These are phyloP conservation scores for Pleomassaria siparia DNA, from an alignment of 2,329 filamentous ascomycete genomes.

Conservation along the genomic window DNA sequence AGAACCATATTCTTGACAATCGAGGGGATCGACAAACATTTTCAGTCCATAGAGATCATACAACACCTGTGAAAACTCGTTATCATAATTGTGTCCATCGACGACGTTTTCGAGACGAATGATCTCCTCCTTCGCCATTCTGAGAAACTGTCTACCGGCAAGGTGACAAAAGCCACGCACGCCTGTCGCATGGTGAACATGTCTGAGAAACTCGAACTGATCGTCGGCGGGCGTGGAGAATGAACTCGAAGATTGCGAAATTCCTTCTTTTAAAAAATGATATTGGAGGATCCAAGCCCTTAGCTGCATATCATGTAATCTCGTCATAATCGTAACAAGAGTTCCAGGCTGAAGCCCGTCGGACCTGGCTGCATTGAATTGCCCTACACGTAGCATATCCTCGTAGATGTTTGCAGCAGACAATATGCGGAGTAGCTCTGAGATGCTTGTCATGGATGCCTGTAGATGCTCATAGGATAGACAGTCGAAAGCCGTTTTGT, in stretches of 20 bases:
- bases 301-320: conserved; percentile 83
- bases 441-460: conserved; percentile 70
- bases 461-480: conserved; percentile 78
- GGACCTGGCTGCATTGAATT: conserved; percentile 62
- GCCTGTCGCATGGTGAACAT: conserved; percentile 81
- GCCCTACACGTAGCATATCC: conserved; percentile 79
- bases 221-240: conserved; percentile 71
- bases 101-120: conserved; percentile 73
- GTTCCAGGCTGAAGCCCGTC: conserved; percentile 51
- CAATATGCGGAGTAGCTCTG: conserved; percentile 70
- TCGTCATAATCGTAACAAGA: conserved; percentile 58
- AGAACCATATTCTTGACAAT: conserved; percentile 69
- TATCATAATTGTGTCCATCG: conserved; percentile 66
- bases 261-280: conserved; percentile 72
- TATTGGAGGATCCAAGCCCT: conserved; percentile 89
- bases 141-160: conserved; percentile 84
- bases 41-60: conserved; percentile 44
- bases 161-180: conserved; percentile 81
- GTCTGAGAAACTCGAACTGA: conserved; percentile 75
- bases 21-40: conserved; percentile 36
- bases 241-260: conserved; percentile 63
- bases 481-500: conserved; percentile 74
- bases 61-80: conserved; percentile 73
- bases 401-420: conserved; percentile 81
- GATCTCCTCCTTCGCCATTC: conserved; percentile 84